Evolutionary conservation across 345 rosid species (phyloP), one percentile per base, ranked within the genome.

Genomic region (Moricandia arvensis): DNA sequence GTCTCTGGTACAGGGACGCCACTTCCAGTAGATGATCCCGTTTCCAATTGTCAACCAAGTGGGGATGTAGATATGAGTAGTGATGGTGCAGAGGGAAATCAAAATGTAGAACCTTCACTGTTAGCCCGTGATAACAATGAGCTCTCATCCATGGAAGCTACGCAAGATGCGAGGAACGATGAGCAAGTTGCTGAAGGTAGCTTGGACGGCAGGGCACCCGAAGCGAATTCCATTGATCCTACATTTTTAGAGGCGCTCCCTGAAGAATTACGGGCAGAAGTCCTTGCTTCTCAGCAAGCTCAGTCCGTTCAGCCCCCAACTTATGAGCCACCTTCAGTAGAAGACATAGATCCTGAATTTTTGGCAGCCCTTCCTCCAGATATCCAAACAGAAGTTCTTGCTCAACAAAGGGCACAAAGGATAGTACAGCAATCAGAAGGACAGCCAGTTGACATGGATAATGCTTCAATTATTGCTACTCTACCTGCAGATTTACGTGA

Each of bases 301-400:
- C 96, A 89, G 82, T 75, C 98, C 26, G 93, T 88, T 73, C 97
- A 87, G 73, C 93, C 91, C 82, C 97, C 97, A 75, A 75, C 87
- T 67, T 91, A 89, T 80, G 86, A 81, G 33, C 93, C 97, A 2
- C 97, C 98, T 84, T 76, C 97, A 34, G 95, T 87, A 64, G 96
- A 91, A 60, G 96, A 91, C 68, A 94, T 94, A 77, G 97, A 94
- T 86, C 97, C 97, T 16, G 97, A 94, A 82, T 94, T 94, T 81
- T 83, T 94, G 81, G 97, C 98, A 73, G 98, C 98, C 54, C 91
- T 94, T 71, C 98, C 98, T n/a, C 93, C 93, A 54, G 98, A 94
- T 76, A 94, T 94, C 64, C 98, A 94, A 80, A 92, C 98, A 74
- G 98, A 94, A 81, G 98, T 94, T 73, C 84, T 94, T 85, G 97